Conservation (phyloP, 2,329 filamentous ascomycete genomes). For the Fusarium praegraminearum region DNA sequence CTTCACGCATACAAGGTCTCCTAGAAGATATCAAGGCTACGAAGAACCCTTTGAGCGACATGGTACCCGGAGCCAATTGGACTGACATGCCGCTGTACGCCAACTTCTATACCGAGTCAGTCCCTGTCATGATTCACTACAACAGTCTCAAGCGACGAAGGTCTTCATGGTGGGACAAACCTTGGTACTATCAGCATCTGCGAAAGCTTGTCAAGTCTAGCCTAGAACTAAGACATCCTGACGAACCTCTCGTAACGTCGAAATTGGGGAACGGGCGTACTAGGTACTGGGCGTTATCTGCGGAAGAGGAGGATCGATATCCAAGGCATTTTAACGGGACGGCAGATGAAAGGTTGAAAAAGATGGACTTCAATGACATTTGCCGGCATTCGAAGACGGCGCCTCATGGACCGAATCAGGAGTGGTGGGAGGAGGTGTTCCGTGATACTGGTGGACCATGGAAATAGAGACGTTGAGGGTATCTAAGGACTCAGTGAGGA, state of each 20-base stretch:
- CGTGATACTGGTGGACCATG: background rate
- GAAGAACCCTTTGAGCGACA: background rate
- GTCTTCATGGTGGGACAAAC: background rate
- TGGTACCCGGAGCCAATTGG: background rate
- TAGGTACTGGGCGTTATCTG: background rate
- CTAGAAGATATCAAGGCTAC: background rate
- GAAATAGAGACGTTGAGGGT: background rate
- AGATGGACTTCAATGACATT: background rate
- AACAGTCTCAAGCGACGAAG: accelerated
- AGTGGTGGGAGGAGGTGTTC: background rate
- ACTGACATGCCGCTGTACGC: background rate
- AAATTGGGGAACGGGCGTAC: background rate
- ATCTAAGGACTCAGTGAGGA: accelerated
- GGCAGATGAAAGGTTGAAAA: background rate
- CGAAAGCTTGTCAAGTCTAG: background rate
- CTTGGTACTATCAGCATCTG: background rate
- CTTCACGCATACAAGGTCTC: background rate
- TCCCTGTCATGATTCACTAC: background rate
- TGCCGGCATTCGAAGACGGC: background rate
- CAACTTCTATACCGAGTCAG: background rate
- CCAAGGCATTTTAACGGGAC: background rate
- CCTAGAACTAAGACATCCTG: background rate
- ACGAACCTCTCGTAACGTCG: background rate
- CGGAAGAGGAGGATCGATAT: background rate
- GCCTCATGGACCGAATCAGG: background rate